Evolutionary conservation across 306 rosid species (phyloP), one percentile per base, ranked within the genome.

Genomic region (Abrus precatorius): DNA sequence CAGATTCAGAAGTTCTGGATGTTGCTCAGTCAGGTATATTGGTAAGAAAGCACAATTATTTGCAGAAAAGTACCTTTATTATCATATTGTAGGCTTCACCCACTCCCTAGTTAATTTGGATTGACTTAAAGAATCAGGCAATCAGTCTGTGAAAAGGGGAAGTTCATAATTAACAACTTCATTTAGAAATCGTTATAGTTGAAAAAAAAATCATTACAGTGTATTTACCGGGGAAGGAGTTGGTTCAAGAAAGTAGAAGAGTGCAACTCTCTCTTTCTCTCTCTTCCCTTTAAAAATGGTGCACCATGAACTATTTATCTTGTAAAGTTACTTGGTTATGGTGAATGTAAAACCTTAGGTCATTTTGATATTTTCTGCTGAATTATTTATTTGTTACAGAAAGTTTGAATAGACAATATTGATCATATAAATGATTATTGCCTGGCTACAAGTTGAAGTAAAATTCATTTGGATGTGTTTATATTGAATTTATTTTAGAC

Each of bases 11-110:
- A 73, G 99, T 95, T 86, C 82, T 93, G 68, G 84, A 64, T 43
- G 87, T 90, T 83, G 91, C 99, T 38, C 89, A 44, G 81, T 90
- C 99, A 60, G 99, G 98, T 77, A 34, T 89, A 82, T 77, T 81
- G 93, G 99, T 95, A 88, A 86, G 97, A 80, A 80, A 72, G 67
- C 72, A 36, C 53, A 56, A 53, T 28, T 76, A 38, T 60, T 79
- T 50, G 32, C 60, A 9, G 53, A 47, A 62, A 79, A 52, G 43
- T 28, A 28, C 44, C 36, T 55, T 50, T 20, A 69, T 54, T 60
- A 6, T 20, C n/a, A 20, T 59, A 64, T 72, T 76, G 33, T 60
- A 68, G 49, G 61, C 34, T 44, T 67, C 12, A 13, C 45, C 14
- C 13, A 53, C 52, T 57, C 44, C 48, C 59, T 63, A 33, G 64